Base-by-base conservation (phyloP, 176 grass and related monocot genomes). In the Aegilops longissima region DNA sequence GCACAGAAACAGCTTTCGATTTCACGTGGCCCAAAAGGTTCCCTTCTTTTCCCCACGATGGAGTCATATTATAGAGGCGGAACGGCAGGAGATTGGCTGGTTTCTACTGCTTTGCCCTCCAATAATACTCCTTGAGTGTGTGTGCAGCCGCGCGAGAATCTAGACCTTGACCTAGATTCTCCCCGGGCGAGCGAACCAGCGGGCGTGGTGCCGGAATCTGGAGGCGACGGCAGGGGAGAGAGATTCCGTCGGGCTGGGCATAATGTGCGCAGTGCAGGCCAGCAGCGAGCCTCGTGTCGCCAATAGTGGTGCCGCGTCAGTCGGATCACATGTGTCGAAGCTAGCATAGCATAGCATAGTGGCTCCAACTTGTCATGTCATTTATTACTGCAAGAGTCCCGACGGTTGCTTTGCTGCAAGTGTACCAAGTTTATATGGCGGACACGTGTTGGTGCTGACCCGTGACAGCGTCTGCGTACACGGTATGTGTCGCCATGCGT, bases 11-110 rank as follows among this genome's bases (percentile, higher is more conserved):
- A 44, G 42, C 89, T 90, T 87, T 90, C 20, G 74, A 75, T 66
- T 91, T 87, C 80, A 87, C 80, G 85, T 91, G 80, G 66, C 80
- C 68, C 76, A 87, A 80, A 90, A 90, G 75, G 80, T 80, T 79
- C 68, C 80, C 61, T 29, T 67, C 68, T 79, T 87, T 87, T 44
- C 0, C 35, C 79, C 42, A 1, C 6, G 23, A 75, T 75, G 61
- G 59, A 87, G 89, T 84, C 89, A 87, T 91, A 87, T 91, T 87
- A 86, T 83, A 87, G 65, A 9, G 63, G 83, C 80, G 79, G 73
- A 8, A 70, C 10, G 80, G 42, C 58, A 44, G 10, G 75, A 31
- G 24, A 90, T 80, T 76, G 73, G 73, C 73, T 68, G 89, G 89
- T 25, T 24, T 29, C 67, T 10, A 30, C 64, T 14, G 16, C 61